Evolutionary conservation across 176 grass and related monocot genomes (phyloP), one percentile per base, ranked within the genome.

Genomic region (Oryza meridionalis): DNA sequence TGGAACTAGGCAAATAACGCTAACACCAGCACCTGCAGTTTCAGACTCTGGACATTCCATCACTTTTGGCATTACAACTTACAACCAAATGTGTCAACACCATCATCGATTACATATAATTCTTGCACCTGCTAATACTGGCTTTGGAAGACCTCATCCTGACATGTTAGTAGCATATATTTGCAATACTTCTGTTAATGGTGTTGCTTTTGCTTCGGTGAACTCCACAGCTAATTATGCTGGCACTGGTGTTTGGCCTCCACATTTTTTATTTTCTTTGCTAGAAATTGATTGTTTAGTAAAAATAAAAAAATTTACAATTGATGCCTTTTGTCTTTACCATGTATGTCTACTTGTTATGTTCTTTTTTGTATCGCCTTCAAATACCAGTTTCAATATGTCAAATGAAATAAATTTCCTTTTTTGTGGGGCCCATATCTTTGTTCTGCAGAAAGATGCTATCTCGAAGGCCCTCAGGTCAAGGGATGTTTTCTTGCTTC

Each of bases 401-500:
- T 62, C 38, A 73, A 43, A 67, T 43, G 3, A 70, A 78, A 7
- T 1, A 72, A 70, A 15, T 14, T 46, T 58, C 44, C 67, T 29
- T 46, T 46, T 58, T 62, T 22, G 6, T 24, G 21, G 21, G n/a
- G 22, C 9, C 8, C 58, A 3, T 67, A 49, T 70, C 12, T 62
- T 77, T 88, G 37, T 70, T 84, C 58, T 88, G 47, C 74, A 98
- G 96, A 98, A 93, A 90, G 88, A 92, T 77, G 96, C 96, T 66
- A 89, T 98, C 58, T 95, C 81, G 7, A 98, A 92, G 89, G 91
- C 93, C 4, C 82, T 98, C n/a, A 81, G 89, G 71, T 95, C 93
- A 72, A 93, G 81, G 87, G 90, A 98, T 90, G 93, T 90, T 85
- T 98, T 98, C 88, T 89, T 98, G 86, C 96, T 98, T 80, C 96